Evolutionary conservation across 2,329 filamentous ascomycete genomes (phyloP), one percentile per base, ranked within the genome.

Genomic region (Fusarium equiseti): DNA sequence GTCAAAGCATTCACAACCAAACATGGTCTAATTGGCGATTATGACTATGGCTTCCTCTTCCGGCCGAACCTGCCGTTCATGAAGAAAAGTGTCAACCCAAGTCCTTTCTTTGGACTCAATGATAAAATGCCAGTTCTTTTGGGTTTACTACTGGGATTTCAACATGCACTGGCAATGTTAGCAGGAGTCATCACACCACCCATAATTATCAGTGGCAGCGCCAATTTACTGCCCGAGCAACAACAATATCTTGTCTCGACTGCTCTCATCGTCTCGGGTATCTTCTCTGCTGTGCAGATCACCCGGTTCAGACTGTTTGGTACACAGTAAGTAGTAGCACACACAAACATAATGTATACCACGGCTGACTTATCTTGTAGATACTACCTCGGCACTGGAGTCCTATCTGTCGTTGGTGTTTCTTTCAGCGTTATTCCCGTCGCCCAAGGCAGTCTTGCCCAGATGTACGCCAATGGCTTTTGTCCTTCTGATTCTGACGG

Each of bases 31-130:
- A 80, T 98, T 59, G 95, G 95, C 68, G 86, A 90, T 74, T 98
- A 98, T 80, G 92, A 98, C 85, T 98, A 98, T 86, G 92, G 80
- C 38, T 96, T 94, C 76, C 89, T 98, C 43, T 97, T 98, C 85
- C 89, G 84, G 24, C 92, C 89, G 2, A 94, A 92, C 72, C 81
- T 97, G 24, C 95, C 95, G 0, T 97, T 97, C 80, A 90, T 96
- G 85, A 90, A 87, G 77, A 77, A 87, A 78, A 75, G 82, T 8
- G 79, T 79, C 35, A 80, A 82, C 69, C 61, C 71, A 40, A 89
- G 91, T 32, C 93, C 93, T 1, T 96, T 97, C 80, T 96, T 95
- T 75, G 93, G 92, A n/a, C 88, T 95, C 42, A 87, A 95, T 73
- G 92, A 95, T 79, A 83, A 82, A 59, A 92, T 96, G 86, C 93